Evolutionary conservation across 495 filamentous ascomycete species (phyloP), one percentile per base, ranked within the genome.

Genomic region (Pyronema omphalodes): DNA sequence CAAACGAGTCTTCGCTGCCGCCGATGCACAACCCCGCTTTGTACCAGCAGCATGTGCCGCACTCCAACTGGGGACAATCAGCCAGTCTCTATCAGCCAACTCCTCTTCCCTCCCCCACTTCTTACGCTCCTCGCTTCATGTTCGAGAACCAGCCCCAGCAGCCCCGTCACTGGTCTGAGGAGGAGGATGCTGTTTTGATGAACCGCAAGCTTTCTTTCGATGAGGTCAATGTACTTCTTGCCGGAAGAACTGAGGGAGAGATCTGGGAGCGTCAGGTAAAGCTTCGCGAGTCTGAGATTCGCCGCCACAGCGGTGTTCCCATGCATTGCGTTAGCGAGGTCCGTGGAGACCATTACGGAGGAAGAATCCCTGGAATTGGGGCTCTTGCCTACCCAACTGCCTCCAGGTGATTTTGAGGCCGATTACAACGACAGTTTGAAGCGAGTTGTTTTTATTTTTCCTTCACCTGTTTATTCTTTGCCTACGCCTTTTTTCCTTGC

Each of bases 141-240:
- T 34, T 52, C 34, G 61, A 63, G 18, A 54, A 63, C 17, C 36
- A 58, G 17, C 44, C 59, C 17, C 18, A 33, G 23, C 12, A 37
- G 7, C 35, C 47, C 33, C 41, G 50, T 12, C 45, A 54, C 50
- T 66, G 63, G 63, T 49, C 56, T 41, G 12, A 34, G n/a, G 50
- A 61, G 46, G 63, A 66, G 50, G 62, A 66, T 47, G 59, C 41
- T 19, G 57, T 66, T 3, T 51, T 66, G 8, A 53, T 65, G 39
- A 56, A 66, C 44, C 62, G 58, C 14, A 57, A 61, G n/a, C 53
- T 61, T 33, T 59, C 56, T 15, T 66, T 66, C 55, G 58, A 66
- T 35, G 63, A 66, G 49, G 62, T 66, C 23, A 66, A 65, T 51
- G 52, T 65, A 29, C 37, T 66, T 17, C 59, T 66, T 17, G 44